phyloP scores from a whole-genome alignment of 75 land plant species.

The Selaginella tamariscina region DNA sequence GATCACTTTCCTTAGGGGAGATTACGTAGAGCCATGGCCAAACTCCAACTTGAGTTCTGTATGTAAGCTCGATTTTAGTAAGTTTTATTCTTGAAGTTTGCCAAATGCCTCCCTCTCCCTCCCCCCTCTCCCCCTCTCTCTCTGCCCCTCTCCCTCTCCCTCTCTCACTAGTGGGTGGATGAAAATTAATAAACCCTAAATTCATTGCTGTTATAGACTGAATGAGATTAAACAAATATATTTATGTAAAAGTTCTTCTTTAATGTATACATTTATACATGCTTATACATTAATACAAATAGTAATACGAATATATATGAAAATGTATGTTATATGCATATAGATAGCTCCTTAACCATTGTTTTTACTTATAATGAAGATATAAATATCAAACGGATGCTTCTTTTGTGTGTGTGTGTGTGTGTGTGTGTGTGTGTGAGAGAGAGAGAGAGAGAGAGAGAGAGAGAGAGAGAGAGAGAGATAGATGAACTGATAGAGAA shows the following conservation, averaged over 20 bases:
- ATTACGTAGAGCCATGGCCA: conserved; percentile 4
- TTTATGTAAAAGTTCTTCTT: not conserved
- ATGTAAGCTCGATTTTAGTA: not conserved
- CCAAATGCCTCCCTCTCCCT: too few species aligned
- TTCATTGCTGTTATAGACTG: not conserved
- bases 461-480: too few species aligned
- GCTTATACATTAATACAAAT: too few species aligned
- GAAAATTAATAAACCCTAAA: not conserved
- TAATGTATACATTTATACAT: not conserved
- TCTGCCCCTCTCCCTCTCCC: conserved; percentile 7
- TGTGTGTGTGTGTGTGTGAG: too few species aligned
- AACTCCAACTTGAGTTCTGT: not conserved
- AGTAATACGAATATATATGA: too few species aligned
- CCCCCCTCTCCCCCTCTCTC: conserved; percentile 10
- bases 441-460: too few species aligned
- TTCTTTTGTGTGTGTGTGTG: too few species aligned
- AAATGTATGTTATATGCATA: conserved; percentile 8
- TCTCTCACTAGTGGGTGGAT: not conserved
- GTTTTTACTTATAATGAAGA: conserved; percentile 52
- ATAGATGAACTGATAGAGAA: too few species aligned
- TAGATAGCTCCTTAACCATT: conserved; percentile 44
- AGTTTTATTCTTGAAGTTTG: not conserved
- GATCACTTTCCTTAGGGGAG: not conserved
- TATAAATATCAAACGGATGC: too few species aligned
- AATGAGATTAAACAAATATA: not conserved